phyloP scores from a whole-genome alignment of 108 stramenopile species.

The Cyclotella baltica region DNA sequence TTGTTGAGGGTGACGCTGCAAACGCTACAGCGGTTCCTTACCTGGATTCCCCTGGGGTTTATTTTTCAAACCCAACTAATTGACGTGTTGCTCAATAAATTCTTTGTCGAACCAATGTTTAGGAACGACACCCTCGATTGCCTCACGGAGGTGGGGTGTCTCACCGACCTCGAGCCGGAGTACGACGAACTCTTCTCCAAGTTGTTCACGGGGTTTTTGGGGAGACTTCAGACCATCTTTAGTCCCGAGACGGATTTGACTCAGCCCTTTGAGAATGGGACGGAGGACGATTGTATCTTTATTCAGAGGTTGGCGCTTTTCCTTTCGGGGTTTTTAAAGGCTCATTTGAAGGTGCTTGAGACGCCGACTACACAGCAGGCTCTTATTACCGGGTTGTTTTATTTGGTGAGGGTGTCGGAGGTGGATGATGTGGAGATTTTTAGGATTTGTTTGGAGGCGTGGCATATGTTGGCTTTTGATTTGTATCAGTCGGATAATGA shows the following conservation, averaged over 20 bases:
- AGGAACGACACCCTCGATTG: slow-evolving; percentile 96
- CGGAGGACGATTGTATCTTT: slow-evolving; percentile 93
- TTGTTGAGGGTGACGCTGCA: slow-evolving; percentile 92
- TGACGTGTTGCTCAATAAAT: slow-evolving; percentile 90
- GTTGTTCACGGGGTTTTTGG: slow-evolving; percentile 85
- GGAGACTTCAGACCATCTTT: slow-evolving; percentile 78
- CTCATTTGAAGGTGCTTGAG: slow-evolving; percentile 91
- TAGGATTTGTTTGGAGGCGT: slow-evolving; percentile 98
- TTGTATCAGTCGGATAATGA: slow-evolving; percentile 90
- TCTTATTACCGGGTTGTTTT: slow-evolving; percentile 91
- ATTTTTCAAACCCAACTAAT: slow-evolving; percentile 97
- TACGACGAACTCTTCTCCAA: slow-evolving; percentile 91
- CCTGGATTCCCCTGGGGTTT: slow-evolving; percentile 98
- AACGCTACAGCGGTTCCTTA: slow-evolving; percentile 96
- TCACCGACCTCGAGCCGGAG: slow-evolving; percentile 89
- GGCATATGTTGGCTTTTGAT: slow-evolving; percentile 96
- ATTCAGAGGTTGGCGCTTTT: slow-evolving; percentile 96
- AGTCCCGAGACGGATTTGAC: slow-evolving; percentile 87
- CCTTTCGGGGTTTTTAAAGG: slow-evolving; percentile 90
- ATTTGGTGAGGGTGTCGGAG: slow-evolving; percentile 94
- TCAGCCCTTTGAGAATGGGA: slow-evolving; percentile 88
- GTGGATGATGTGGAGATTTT: slow-evolving; percentile 98
- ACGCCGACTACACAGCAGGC: slow-evolving; percentile 83
- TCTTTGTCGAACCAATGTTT: slow-evolving; percentile 91
- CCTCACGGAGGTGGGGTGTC: slow-evolving; percentile 96